Conservation (phyloP, 2,329 filamentous ascomycete species). For the Tolypocladium amazonense region DNA sequence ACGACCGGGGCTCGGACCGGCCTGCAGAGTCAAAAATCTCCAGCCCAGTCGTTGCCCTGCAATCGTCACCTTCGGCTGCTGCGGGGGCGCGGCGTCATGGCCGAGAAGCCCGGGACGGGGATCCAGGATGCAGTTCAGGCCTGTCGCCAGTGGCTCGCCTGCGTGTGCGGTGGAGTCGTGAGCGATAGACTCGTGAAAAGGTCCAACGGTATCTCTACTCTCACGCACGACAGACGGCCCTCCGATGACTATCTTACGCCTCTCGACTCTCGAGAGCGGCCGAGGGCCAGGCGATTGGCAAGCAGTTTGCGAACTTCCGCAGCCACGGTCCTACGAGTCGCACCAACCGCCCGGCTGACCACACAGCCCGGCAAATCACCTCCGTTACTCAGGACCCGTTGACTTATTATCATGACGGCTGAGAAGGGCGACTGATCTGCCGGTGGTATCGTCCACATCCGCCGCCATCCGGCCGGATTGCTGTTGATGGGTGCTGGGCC, state of each 20-base stretch:
- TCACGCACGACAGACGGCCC: background rate
- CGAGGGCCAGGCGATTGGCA: background rate
- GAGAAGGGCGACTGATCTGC: too few species aligned
- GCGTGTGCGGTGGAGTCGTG: background rate
- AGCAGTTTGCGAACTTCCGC: background rate
- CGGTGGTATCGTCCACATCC: background rate
- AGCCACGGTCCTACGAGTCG: background rate
- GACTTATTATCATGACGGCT: background rate
- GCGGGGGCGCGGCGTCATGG: background rate
- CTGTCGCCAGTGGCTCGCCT: background rate
- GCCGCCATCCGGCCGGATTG: background rate
- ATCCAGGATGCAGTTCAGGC: background rate
- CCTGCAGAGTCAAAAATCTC: background rate
- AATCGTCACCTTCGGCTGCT: background rate
- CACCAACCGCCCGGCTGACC: background rate
- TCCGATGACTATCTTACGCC: background rate
- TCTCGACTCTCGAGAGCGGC: background rate
- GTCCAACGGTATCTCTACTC: background rate
- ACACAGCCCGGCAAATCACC: background rate
- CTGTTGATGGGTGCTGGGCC: background rate
- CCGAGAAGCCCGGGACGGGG: background rate
- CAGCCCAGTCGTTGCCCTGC: background rate
- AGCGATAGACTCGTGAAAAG: background rate
- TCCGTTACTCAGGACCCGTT: background rate
- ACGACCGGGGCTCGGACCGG: background rate